Evolutionary conservation across 2,329 filamentous ascomycete genomes (phyloP).

Genomic region (Colletotrichum australisinense): DNA sequence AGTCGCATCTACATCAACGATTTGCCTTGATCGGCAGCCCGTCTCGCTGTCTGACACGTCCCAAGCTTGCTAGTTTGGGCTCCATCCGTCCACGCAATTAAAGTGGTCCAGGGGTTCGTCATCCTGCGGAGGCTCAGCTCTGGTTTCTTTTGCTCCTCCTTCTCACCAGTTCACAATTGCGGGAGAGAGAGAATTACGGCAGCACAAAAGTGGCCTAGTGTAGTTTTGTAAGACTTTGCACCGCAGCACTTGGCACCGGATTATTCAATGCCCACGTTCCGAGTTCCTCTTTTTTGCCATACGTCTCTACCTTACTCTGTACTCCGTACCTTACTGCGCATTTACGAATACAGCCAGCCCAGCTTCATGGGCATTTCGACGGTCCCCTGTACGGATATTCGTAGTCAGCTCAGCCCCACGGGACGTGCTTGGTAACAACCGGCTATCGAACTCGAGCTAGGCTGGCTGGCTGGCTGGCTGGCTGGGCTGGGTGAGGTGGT

Average conservation of each 20-base stretch:
- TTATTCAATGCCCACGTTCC: conserved; percentile 23
- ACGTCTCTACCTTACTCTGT: too few relatives aligned
- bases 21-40: conserved; percentile 27
- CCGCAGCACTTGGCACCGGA: conserved; percentile 6
- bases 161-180: background rate
- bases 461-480: background rate
- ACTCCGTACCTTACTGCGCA: background rate
- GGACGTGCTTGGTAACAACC: conserved; percentile 14
- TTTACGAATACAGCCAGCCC: too few relatives aligned
- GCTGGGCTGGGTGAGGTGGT: conserved; percentile 18
- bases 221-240: background rate
- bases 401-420: conserved; percentile 11
- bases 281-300: background rate
- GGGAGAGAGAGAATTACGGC: background rate
- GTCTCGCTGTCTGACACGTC: conserved; percentile 22
- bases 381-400: too few relatives aligned
- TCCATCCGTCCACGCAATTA: conserved; percentile 29
- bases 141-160: background rate
- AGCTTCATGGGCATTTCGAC: too few relatives aligned
- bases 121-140: conserved; percentile 34
- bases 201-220: background rate
- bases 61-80: conserved; percentile 24
- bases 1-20: conserved; percentile 7
- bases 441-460: too few relatives aligned
- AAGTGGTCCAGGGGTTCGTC: conserved; percentile 33